Evolutionary conservation across 2,329 filamentous ascomycete genomes (phyloP).

Genomic region (Alternaria novae-zelandiae): DNA sequence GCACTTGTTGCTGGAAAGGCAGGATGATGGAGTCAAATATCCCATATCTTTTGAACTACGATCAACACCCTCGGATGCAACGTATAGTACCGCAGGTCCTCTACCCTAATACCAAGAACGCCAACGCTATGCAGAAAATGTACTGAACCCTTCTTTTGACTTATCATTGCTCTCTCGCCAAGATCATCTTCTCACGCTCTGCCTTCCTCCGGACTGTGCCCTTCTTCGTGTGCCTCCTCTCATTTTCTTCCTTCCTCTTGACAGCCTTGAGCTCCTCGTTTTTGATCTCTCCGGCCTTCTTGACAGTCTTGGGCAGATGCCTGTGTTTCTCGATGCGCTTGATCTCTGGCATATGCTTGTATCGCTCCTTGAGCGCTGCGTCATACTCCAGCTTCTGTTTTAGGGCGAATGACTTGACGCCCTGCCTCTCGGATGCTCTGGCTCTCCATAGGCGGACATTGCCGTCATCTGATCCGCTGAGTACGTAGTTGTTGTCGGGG

Average conservation of each 20-base stretch:
- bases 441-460: constrained; percentile 90
- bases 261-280: constrained; percentile 83
- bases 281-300: constrained; percentile 97
- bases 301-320: constrained; percentile 89
- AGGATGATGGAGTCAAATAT: neutral
- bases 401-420: constrained; percentile 84
- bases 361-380: constrained; percentile 79
- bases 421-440: constrained; percentile 80
- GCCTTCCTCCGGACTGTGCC: constrained; percentile 73
- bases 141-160: constrained; percentile 1
- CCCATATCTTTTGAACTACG: neutral
- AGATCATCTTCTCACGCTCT: constrained; percentile 91
- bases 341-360: constrained; percentile 96
- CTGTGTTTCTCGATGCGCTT: constrained; percentile 87
- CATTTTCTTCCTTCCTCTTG: constrained; percentile 92
- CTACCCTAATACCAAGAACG: constrained; percentile 24
- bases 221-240: constrained; percentile 88
- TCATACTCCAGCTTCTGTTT: constrained; percentile 92
- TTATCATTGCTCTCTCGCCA: constrained; percentile 68
- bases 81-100: neutral
- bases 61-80: neutral
- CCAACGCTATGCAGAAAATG: constrained; percentile 42
- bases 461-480: constrained; percentile 92
- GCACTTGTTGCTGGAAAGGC: neutral
- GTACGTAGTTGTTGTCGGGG: constrained; percentile 85